Percentiles rank a stretch among this genome's conserved stretches.
Evolutionary conservation across 176 grass and related monocot genomes (phyloP).

Genomic region (Olyra latifolia): DNA sequence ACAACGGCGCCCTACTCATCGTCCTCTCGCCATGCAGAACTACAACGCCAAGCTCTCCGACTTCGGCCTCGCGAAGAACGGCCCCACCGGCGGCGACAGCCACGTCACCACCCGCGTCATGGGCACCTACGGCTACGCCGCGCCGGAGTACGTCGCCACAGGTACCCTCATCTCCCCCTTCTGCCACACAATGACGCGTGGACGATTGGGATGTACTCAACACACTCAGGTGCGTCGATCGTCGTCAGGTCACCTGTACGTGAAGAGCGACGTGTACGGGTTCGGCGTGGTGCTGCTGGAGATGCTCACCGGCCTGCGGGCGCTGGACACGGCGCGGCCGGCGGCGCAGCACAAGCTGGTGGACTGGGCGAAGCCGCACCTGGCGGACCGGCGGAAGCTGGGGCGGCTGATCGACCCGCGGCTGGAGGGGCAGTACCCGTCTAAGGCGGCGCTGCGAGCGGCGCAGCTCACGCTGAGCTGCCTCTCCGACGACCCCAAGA

Average conservation of each 20-base stretch:
- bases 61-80: constrained; percentile 50
- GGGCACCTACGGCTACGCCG: constrained; percentile 69
- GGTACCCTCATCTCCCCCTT: background rate
- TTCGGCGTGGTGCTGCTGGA: constrained; percentile 72
- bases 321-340: constrained; percentile 42
- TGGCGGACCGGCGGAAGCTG: constrained; percentile 52
- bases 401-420: constrained; percentile 57
- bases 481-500: constrained; percentile 46
- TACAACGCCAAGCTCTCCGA: constrained; percentile 57
- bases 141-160: constrained; percentile 57
- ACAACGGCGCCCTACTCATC: background rate
- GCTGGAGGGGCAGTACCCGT: constrained; percentile 61
- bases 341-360: constrained; percentile 57
- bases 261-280: constrained; percentile 71
- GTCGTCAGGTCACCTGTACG: constrained; percentile 51
- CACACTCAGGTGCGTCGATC: no score
- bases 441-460: constrained; percentile 41
- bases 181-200: background rate
- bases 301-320: constrained; percentile 49
- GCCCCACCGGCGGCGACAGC: constrained; percentile 47
- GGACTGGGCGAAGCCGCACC: constrained; percentile 38
- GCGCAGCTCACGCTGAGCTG: constrained; percentile 60
- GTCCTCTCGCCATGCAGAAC: constrained; percentile 27
- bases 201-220: no score
- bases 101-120: constrained; percentile 60